These are phyloP conservation scores for Mycena metata DNA, from an alignment of 768 basidiomycete species.

Conservation along the genomic window DNA sequence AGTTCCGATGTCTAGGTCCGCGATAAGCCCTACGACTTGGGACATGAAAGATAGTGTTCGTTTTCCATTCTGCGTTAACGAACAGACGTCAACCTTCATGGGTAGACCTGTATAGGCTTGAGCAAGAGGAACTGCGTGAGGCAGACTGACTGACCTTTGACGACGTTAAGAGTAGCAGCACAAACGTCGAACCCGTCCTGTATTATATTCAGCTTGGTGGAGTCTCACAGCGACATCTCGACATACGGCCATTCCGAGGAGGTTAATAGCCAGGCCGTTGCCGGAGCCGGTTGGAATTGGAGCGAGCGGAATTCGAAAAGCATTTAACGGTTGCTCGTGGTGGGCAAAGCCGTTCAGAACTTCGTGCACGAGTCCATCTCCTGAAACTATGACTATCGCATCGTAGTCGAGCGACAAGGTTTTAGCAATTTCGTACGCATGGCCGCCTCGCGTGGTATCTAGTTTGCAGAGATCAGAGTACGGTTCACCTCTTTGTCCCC, in stretches of 20 bases:
- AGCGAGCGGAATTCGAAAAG: constrained; percentile 77
- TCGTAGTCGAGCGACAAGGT: constrained; percentile 72
- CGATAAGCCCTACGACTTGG: constrained; percentile 86
- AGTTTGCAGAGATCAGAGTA: constrained; percentile 11
- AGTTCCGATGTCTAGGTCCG: constrained; percentile 87
- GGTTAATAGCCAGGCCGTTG: constrained; percentile 80
- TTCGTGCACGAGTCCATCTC: constrained; percentile 89
- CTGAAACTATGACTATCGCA: constrained; percentile 81
- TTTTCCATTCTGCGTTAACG: constrained; percentile 76
- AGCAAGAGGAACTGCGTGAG: not conserved
- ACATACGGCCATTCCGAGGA: constrained; percentile 75
- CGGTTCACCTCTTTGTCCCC: not conserved
- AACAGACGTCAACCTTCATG: constrained; percentile 84
- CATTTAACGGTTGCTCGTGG: constrained; percentile 69
- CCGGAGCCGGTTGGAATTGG: constrained; percentile 89
- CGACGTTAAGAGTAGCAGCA: constrained; percentile 79
- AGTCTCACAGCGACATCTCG: not conserved
- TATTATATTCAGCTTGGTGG: constrained; percentile 6
- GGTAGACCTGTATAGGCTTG: constrained; percentile 64
- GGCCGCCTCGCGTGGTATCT: constrained; percentile 76
- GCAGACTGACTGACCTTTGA: constrained; percentile 73
- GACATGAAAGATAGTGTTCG: constrained; percentile 85
- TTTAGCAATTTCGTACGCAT: constrained; percentile 77
- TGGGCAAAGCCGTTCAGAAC: constrained; percentile 85
- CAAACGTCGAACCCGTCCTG: constrained; percentile 80